Conservation (phyloP, 2,329 filamentous ascomycete genomes). For the Daldinia sp. region DNA sequence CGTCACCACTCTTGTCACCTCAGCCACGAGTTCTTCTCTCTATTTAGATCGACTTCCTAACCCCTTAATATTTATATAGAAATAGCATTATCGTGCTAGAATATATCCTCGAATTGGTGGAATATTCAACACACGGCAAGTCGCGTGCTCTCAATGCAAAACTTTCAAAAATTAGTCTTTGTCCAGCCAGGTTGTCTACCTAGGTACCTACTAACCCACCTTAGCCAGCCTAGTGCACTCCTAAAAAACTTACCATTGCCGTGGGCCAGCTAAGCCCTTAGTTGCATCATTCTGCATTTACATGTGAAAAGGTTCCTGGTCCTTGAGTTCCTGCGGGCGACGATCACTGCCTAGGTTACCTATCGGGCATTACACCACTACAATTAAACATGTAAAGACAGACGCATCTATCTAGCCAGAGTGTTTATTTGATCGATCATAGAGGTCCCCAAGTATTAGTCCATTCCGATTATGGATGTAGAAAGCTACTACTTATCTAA, state of each 20-base stretch:
- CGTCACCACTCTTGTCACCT: conserved; percentile 20
- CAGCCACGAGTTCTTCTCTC: background rate
- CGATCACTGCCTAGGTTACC: no score
- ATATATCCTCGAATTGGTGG: background rate
- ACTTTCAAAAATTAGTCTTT: background rate
- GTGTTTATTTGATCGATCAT: no score
- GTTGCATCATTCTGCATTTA: conserved; percentile 31
- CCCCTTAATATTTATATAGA: background rate
- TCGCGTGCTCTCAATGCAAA: conserved; percentile 17
- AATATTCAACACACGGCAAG: conserved; percentile 21
- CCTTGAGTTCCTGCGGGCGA: no score
- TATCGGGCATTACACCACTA: background rate
- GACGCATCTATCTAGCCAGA: no score
- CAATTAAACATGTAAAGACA: no score
- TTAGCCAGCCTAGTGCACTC: background rate
- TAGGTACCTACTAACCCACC: background rate
- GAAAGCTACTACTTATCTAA: no score
- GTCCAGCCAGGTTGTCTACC: background rate
- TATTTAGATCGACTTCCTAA: background rate
- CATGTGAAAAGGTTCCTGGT: background rate
- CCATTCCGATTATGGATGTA: no score
- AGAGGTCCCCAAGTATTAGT: no score
- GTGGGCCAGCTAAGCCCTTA: background rate
- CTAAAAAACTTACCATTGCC: background rate
- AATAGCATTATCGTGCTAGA: background rate